A percentile compares a stretch with the other conserved stretches of the same genome.
These are phyloP conservation scores for Taiozyma sp. DNA, from an alignment of 1,139 yeast genomes.

Conservation along the genomic window DNA sequence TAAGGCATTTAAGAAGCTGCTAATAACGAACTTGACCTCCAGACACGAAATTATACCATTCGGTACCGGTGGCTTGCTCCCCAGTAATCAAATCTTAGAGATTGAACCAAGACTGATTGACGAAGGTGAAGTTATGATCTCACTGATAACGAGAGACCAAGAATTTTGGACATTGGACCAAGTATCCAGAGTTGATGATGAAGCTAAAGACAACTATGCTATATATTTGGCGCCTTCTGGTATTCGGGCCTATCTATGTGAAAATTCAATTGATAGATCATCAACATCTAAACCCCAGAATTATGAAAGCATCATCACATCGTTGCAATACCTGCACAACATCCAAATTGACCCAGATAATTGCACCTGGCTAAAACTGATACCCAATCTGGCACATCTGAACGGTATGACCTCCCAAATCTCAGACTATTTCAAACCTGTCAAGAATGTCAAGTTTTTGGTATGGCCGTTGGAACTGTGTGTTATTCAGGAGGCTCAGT, in stretches of 20 bases:
- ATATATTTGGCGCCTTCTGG: conserved; percentile 74
- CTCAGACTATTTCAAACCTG: conserved; percentile 46
- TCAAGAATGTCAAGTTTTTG: conserved; percentile 50
- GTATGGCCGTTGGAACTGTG: conserved; percentile 71
- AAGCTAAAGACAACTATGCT: conserved; percentile 33
- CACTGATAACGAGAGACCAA: conserved; percentile 28
- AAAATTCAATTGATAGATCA: conserved; percentile 35
- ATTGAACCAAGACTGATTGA: conserved; percentile 52
- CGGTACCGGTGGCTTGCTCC: conserved; percentile 45
- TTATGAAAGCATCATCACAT: conserved; percentile 39
- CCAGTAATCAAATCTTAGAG: conserved; percentile 32
- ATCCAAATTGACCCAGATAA: conserved; percentile 29
- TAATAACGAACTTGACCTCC: conserved; percentile 41
- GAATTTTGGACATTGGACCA: conserved; percentile 22
- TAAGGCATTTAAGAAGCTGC: conserved; percentile 53
- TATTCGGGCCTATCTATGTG: conserved; percentile 58
- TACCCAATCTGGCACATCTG: conserved; percentile 62
- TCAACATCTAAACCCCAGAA: conserved; percentile 46
- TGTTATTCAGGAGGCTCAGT: conserved; percentile 44
- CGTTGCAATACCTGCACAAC: conserved; percentile 51
- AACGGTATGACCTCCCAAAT: conserved; percentile 65
- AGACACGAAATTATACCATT: conserved; percentile 39
- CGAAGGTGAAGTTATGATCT: conserved; percentile 44
- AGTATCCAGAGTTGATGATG: conserved; percentile 1
- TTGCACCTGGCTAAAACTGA: conserved; percentile 53